Conservation (phyloP, 768 basidiomycete genomes). For the Suillus luteus region DNA sequence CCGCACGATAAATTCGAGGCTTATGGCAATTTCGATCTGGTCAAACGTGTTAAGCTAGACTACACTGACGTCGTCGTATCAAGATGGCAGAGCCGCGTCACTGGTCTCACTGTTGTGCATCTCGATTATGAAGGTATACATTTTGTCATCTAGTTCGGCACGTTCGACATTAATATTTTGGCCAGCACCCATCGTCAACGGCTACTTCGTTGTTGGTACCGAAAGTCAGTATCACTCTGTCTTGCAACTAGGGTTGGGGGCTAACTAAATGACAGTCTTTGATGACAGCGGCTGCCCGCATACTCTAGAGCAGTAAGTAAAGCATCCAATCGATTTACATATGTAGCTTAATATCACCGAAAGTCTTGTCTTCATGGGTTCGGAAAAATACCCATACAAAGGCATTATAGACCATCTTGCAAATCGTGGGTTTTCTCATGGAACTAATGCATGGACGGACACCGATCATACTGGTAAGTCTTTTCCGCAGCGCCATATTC, state of each 20-base stretch:
- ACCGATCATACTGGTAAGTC: slow-evolving; percentile 72
- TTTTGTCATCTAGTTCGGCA: slow-evolving; percentile 9
- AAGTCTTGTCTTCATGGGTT: slow-evolving; percentile 93
- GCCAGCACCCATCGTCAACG: slow-evolving; percentile 84
- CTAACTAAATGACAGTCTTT: slow-evolving; percentile 59
- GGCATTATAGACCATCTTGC: slow-evolving; percentile 94
- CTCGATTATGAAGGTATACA: slow-evolving; percentile 82
- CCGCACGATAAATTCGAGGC: slow-evolving; percentile 29
- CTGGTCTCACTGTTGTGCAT: slow-evolving; percentile 89
- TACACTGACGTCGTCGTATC: slow-evolving; percentile 79
- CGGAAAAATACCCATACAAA: slow-evolving; percentile 93
- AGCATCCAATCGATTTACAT: not conserved
- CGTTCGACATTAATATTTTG: slow-evolving; percentile 19
- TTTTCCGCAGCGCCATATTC: not conserved
- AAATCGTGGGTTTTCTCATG: slow-evolving; percentile 89
- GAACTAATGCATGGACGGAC: slow-evolving; percentile 97
- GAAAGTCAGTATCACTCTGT: slow-evolving; percentile 62
- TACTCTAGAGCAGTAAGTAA: slow-evolving; percentile 87
- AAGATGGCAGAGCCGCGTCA: slow-evolving; percentile 86
- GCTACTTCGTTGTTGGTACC: slow-evolving; percentile 87
- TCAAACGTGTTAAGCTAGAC: slow-evolving; percentile 73
- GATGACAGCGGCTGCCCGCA: slow-evolving; percentile 95
- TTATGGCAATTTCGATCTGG: slow-evolving; percentile 82
- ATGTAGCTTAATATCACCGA: slow-evolving; percentile 7
- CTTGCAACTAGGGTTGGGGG: not conserved